Evolutionary conservation across 1,284 basidiomycete genomes (phyloP).

Genomic region (Marasmius tenuissimus): DNA sequence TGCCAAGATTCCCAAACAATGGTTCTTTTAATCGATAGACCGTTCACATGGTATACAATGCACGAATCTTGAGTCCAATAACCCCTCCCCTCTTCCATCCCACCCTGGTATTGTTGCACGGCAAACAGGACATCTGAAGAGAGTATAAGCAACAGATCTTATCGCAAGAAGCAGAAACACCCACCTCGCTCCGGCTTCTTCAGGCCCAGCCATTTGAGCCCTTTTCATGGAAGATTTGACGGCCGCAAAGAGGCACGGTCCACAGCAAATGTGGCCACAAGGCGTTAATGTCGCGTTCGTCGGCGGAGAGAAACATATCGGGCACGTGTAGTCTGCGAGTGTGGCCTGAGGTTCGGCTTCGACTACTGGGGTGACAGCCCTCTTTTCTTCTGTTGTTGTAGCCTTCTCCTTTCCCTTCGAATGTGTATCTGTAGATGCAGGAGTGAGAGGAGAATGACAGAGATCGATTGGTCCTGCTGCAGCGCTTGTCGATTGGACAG

Average conservation of each 20-base stretch:
- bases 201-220: slow-evolving; percentile 29
- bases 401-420: slow-evolving; percentile 6
- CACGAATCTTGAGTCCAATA: slow-evolving; percentile 53
- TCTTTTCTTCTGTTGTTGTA: slow-evolving; percentile 5
- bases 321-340: slow-evolving; percentile 67
- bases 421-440: not conserved
- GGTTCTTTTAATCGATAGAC: not conserved
- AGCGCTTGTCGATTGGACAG: not conserved
- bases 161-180: slow-evolving; percentile 17
- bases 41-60: slow-evolving; percentile 11
- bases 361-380: slow-evolving; percentile 1
- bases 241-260: slow-evolving; percentile 72
- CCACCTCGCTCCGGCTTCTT: slow-evolving; percentile 44
- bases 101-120: slow-evolving; percentile 59
- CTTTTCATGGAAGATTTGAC: slow-evolving; percentile 63
- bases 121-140: slow-evolving; percentile 62
- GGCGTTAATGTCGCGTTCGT: slow-evolving; percentile 74
- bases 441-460: too few species aligned
- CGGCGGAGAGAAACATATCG: slow-evolving; percentile 76
- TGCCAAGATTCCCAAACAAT: not conserved
- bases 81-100: slow-evolving; percentile 69
- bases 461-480: not conserved
- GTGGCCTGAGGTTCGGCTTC: slow-evolving; percentile 3
- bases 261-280: slow-evolving; percentile 78
- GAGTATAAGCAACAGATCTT: slow-evolving; percentile 1